These are phyloP conservation scores for carrot (Daucus carota) DNA, from an alignment of 129 eudicot species.

Conservation along the genomic window DH1_v3.0 NC_030382.2:39678001-39678500, in stretches of 20 bases:
- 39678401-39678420: conserved; percentile 82
- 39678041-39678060: background rate
- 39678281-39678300: conserved; percentile 6
- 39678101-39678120: background rate
- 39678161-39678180: background rate
- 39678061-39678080: conserved; percentile 1
- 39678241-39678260: background rate
- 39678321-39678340: background rate
- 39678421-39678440: conserved; percentile 20
- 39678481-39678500: background rate
- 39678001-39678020: conserved; percentile 4
- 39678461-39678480: background rate
- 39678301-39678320: conserved; percentile 6
- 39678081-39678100: background rate
- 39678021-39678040: background rate
- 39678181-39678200: background rate
- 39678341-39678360: conserved; percentile 3
- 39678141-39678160: background rate
- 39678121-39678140: background rate
- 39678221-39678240: background rate
- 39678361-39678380: conserved; percentile 4
- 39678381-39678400: conserved; percentile 9
- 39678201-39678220: background rate
- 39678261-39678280: conserved; percentile 4
- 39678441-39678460: background rate